These are phyloP conservation scores for Gleditsia sinensis DNA, from an alignment of 306 rosid genomes.

Conservation along the genomic window DNA sequence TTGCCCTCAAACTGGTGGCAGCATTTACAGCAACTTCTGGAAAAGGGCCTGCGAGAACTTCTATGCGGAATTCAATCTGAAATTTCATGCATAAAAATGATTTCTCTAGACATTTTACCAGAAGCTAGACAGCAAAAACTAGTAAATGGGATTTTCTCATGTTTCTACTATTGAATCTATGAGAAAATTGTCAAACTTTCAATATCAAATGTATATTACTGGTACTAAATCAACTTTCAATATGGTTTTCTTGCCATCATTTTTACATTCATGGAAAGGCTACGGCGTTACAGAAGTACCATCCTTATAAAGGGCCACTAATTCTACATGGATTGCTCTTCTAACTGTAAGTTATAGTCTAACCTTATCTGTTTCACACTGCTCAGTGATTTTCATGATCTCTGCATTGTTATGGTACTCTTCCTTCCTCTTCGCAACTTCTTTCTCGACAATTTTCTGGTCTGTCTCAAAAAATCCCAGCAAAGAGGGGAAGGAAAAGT, in stretches of 20 bases:
- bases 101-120: conserved; percentile 5
- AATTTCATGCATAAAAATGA: background rate
- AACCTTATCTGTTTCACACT: conserved; percentile 54
- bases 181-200: background rate
- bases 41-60: conserved; percentile 48
- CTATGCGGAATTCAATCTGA: conserved; percentile 55
- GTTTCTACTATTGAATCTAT: background rate
- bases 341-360: conserved; percentile 11
- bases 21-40: conserved; percentile 52
- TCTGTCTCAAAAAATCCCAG: conserved; percentile 59
- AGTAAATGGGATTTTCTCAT: background rate
- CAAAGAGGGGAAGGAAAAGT: conserved; percentile 11
- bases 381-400: conserved; percentile 41
- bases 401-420: conserved; percentile 45
- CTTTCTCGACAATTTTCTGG: conserved; percentile 46
- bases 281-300: background rate
- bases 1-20: conserved; percentile 43
- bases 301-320: background rate
- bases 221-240: background rate
- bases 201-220: too few relatives aligned
- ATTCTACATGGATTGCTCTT: background rate
- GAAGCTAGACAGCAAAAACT: background rate
- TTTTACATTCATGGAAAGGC: too few relatives aligned
- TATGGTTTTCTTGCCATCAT: background rate
- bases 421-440: conserved; percentile 43